A percentile compares a stretch with the other conserved stretches of the same genome.
phyloP scores from a whole-genome alignment of 1,139 yeast genomes.

The Trichomonascaceae sp. region DNA sequence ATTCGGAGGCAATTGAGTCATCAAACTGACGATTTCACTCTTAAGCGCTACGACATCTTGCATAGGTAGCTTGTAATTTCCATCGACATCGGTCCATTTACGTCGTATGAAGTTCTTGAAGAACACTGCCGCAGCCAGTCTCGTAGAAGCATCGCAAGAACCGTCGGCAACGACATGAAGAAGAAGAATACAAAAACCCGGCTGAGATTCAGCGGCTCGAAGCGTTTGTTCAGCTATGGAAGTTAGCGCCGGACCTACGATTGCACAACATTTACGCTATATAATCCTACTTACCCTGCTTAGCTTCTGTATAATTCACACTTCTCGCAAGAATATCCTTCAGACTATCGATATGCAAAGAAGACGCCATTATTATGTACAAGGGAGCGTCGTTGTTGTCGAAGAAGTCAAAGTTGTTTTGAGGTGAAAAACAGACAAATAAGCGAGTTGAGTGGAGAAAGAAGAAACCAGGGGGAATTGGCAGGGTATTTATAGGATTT shows the following conservation, averaged over 20 bases:
- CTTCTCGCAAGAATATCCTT: constrained; percentile 20
- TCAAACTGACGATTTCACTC: constrained; percentile 66
- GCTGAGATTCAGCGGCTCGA: constrained; percentile 53
- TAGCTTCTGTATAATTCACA: constrained; percentile 19
- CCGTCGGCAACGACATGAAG: constrained; percentile 71
- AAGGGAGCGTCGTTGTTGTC: background rate
- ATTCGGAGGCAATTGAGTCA: constrained; percentile 71
- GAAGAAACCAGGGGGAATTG: background rate
- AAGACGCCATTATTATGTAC: constrained; percentile 1
- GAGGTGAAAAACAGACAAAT: background rate
- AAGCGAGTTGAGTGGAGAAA: background rate
- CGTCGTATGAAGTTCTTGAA: constrained; percentile 83
- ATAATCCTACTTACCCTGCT: constrained; percentile 16
- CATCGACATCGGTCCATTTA: constrained; percentile 88
- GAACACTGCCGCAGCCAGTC: constrained; percentile 85
- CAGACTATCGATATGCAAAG: constrained; percentile 3
- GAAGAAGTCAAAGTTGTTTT: background rate
- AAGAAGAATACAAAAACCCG: constrained; percentile 70
- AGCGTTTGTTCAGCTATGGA: constrained; percentile 37
- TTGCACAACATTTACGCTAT: background rate
- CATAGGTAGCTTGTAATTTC: constrained; percentile 57
- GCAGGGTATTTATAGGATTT: background rate
- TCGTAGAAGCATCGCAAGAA: constrained; percentile 47
- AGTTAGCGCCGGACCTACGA: constrained; percentile 5
- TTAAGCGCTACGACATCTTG: constrained; percentile 67